Conservation (phyloP, 225 moss, liverwort and hornwort species). For the Pseudoscleropodium purum region DNA sequence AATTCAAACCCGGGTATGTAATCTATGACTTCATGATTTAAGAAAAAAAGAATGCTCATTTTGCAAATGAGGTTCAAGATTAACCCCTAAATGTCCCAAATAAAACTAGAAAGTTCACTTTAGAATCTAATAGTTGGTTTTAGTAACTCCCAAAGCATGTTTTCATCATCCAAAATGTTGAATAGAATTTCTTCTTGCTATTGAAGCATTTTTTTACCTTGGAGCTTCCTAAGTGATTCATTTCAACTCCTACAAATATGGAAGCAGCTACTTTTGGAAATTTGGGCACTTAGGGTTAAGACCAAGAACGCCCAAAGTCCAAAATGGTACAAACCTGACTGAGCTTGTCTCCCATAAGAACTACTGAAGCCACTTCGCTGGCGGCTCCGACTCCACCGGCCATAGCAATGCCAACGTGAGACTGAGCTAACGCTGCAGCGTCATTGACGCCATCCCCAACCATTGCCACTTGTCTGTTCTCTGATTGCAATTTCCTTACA, state of each 20-base stretch:
- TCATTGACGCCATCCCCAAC: constrained; percentile 98
- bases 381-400: constrained; percentile 96
- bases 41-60: neutral
- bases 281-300: neutral
- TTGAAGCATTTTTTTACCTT: neutral
- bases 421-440: constrained; percentile 93
- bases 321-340: constrained; percentile 50
- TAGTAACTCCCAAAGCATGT: neutral
- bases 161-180: neutral
- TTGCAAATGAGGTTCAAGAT: neutral
- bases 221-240: neutral
- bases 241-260: neutral
- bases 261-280: neutral
- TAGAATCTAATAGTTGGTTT: neutral
- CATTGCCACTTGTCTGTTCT: constrained; percentile 69
- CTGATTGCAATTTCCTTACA: constrained; percentile 50
- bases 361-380: constrained; percentile 93
- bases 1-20: neutral
- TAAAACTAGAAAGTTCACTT: neutral
- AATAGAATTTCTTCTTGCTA: neutral
- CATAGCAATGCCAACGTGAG: constrained; percentile 93
- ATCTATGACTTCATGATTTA: neutral
- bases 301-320: neutral
- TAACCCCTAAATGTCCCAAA: neutral
- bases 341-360: constrained; percentile 90